phyloP scores from a whole-genome alignment of 2,329 filamentous ascomycete species.

The Nigrospora osmanthi region DNA sequence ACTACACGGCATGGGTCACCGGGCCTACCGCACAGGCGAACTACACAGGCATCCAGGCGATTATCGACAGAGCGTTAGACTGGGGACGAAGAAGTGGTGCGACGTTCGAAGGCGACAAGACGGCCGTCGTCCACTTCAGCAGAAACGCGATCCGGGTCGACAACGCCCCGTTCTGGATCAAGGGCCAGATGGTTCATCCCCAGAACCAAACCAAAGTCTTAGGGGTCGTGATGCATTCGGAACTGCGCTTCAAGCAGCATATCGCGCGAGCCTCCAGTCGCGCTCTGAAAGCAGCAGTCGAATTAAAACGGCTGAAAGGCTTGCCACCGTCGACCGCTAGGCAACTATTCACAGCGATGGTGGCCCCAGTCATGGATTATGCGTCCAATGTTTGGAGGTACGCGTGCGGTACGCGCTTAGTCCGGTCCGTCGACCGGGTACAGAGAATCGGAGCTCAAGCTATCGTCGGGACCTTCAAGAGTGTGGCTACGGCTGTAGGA shows the following conservation, averaged over 20 bases:
- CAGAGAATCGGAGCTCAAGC: constrained; percentile 9
- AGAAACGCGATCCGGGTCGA: neutral
- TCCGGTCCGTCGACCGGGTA: constrained; percentile 5
- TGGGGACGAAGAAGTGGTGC: constrained; percentile 15
- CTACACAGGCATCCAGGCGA: constrained; percentile 10
- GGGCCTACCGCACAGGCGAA: constrained; percentile 4
- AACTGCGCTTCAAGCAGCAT: constrained; percentile 6
- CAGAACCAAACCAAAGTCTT: constrained; percentile 4
- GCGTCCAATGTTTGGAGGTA: constrained; percentile 8
- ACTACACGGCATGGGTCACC: neutral
- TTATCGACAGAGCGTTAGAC: constrained; percentile 11
- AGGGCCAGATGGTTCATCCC: constrained; percentile 1
- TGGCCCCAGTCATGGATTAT: constrained; percentile 10
- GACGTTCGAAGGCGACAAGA: constrained; percentile 17
- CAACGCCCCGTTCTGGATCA: constrained; percentile 7
- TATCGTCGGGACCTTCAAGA: constrained; percentile 12
- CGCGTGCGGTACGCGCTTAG: neutral
- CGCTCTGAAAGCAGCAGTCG: constrained; percentile 7
- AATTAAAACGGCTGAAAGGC: constrained; percentile 9
- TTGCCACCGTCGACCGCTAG: constrained; percentile 7
- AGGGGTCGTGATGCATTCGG: constrained; percentile 4
- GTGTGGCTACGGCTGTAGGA: constrained; percentile 9
- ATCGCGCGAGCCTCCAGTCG: constrained; percentile 3
- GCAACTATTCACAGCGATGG: constrained; percentile 9
- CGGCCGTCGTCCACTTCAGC: constrained; percentile 9